A percentile compares a stretch with the other conserved stretches of the same genome.
These are phyloP conservation scores for Diaporthe capsici DNA, from an alignment of 2,329 filamentous ascomycete genomes.

Conservation along the genomic window DNA sequence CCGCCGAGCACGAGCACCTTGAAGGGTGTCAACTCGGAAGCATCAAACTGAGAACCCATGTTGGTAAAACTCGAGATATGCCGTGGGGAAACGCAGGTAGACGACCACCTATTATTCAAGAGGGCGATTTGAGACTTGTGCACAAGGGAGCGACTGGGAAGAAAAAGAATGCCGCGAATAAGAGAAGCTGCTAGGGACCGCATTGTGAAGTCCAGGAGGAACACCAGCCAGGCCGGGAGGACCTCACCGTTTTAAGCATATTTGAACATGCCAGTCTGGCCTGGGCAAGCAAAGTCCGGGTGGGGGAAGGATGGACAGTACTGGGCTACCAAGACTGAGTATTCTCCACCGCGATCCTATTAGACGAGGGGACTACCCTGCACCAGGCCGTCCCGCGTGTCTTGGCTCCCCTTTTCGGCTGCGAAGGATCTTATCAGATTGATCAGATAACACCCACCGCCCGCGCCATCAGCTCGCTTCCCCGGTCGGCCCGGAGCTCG, in stretches of 20 bases:
- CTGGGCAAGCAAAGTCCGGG: not conserved
- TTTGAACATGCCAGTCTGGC: not conserved
- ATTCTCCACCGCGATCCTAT: constrained; percentile 15
- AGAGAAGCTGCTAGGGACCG: not conserved
- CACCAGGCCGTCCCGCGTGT: not conserved
- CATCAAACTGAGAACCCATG: constrained; percentile 39
- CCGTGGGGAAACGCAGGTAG: not conserved
- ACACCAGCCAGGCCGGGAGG: not conserved
- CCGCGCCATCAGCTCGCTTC: constrained; percentile 6
- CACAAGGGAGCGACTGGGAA: constrained; percentile 1
- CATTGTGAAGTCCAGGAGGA: not conserved
- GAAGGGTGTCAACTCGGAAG: constrained; percentile 52
- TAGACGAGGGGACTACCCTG: constrained; percentile 23
- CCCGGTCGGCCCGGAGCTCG: constrained; percentile 13
- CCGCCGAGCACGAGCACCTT: constrained; percentile 78
- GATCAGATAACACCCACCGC: constrained; percentile 46
- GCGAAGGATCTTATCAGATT: constrained; percentile 41
- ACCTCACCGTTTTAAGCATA: constrained; percentile 30
- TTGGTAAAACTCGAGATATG: not conserved
- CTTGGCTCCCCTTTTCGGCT: constrained; percentile 24
- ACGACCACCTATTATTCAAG: not conserved
- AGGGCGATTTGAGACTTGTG: constrained; percentile 6
- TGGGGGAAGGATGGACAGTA: constrained; percentile 1
- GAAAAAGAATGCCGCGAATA: not conserved
- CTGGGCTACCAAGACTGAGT: not conserved